Conservation (phyloP, 148 eudicot genomes). For the Chenopodium quinoa region DNA sequence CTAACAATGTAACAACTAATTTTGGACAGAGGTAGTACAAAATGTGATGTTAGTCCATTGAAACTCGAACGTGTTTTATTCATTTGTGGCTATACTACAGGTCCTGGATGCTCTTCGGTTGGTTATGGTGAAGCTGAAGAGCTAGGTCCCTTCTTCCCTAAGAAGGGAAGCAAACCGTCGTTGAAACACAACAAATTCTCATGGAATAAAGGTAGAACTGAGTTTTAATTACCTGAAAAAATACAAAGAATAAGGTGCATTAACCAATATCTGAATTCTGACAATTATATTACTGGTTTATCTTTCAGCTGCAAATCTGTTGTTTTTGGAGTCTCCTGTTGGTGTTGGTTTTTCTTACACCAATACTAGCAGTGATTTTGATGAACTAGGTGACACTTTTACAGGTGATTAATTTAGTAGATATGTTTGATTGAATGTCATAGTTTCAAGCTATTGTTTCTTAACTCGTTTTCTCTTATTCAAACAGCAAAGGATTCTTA, state of each 20-base stretch:
- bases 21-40: neutral
- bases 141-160: slow-evolving; percentile 68
- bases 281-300: slow-evolving; percentile 3
- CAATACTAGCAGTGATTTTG: slow-evolving; percentile 61
- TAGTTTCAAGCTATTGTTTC: neutral
- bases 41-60: neutral
- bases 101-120: slow-evolving; percentile 88
- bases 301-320: slow-evolving; percentile 63
- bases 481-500: slow-evolving; percentile 67
- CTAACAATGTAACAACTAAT: neutral
- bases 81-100: slow-evolving; percentile 30
- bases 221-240: neutral
- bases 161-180: slow-evolving; percentile 40
- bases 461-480: neutral
- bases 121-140: slow-evolving; percentile 75
- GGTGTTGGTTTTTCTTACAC: slow-evolving; percentile 92
- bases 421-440: neutral
- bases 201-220: slow-evolving; percentile 73
- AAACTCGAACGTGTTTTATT: neutral
- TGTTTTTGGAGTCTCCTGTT: slow-evolving; percentile 81
- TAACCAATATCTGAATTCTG: neutral
- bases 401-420: slow-evolving; percentile 39
- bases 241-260: neutral
- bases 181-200: slow-evolving; percentile 57
- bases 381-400: slow-evolving; percentile 61